These are phyloP conservation scores for Anisodus acutangulus DNA, from an alignment of 257 asterid species.

Conservation along the genomic window DNA sequence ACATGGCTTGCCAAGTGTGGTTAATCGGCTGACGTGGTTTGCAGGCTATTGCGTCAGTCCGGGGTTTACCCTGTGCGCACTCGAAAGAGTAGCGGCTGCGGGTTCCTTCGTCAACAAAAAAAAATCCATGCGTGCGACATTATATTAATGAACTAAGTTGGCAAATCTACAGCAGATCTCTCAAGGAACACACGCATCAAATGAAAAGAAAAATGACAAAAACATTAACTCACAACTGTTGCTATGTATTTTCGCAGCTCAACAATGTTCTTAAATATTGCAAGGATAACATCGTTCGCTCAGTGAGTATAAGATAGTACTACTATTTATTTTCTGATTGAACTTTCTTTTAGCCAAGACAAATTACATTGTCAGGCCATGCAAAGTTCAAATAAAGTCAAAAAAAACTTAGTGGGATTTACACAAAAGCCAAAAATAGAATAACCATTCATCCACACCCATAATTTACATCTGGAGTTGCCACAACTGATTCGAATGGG, in stretches of 20 bases:
- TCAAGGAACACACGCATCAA: background rate
- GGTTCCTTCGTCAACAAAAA: too few relatives aligned
- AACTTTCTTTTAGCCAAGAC: conserved; percentile 21
- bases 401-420: conserved; percentile 26
- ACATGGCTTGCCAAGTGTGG: too few relatives aligned
- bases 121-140: conserved; percentile 30
- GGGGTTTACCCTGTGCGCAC: too few relatives aligned
- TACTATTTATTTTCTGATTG: background rate
- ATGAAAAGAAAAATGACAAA: background rate
- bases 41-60: too few relatives aligned
- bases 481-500: conserved; percentile 74
- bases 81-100: too few relatives aligned
- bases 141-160: conserved; percentile 21
- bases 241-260: background rate
- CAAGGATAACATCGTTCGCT: background rate
- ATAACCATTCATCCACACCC: conserved; percentile 73
- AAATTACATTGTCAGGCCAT: conserved; percentile 50
- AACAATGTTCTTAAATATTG: conserved; percentile 8
- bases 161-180: conserved; percentile 17
- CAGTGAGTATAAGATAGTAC: background rate
- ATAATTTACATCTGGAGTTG: conserved; percentile 77
- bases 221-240: conserved; percentile 8
- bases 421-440: conserved; percentile 11
- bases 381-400: conserved; percentile 29
- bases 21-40: too few relatives aligned